These are phyloP conservation scores for Paecilomyces sp. DNA, from an alignment of 2,329 filamentous ascomycete species.

Conservation along the genomic window DNA sequence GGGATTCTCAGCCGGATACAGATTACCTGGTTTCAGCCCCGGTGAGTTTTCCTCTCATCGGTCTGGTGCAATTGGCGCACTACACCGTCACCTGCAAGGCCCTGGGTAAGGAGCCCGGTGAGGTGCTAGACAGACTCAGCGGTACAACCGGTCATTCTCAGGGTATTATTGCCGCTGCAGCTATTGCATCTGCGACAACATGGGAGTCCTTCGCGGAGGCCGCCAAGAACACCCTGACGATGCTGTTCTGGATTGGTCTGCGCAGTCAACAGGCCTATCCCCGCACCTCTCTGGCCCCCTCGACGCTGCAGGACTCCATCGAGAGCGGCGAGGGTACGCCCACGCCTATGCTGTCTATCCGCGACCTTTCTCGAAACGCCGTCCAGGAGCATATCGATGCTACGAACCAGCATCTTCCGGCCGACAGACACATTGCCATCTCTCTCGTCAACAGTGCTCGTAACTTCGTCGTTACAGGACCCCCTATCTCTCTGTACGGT, in stretches of 20 bases:
- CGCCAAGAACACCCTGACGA: conserved; percentile 72
- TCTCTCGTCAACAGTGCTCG: conserved; percentile 95
- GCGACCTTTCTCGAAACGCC: conserved; percentile 77
- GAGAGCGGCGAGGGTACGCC: conserved; percentile 93
- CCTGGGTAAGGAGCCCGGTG: conserved; percentile 80
- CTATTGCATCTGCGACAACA: conserved; percentile 79
- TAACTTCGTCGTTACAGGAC: conserved; percentile 94
- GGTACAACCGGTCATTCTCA: conserved; percentile 96
- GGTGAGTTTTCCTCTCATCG: conserved; percentile 93
- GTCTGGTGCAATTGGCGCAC: conserved; percentile 90
- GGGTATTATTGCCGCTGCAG: conserved; percentile 87
- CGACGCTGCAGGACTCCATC: conserved; percentile 82
- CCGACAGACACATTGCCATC: conserved; percentile 88
- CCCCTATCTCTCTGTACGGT: conserved; percentile 92
- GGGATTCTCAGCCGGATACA: conserved; percentile 82
- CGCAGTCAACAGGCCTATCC: conserved; percentile 97
- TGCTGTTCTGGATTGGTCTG: conserved; percentile 97
- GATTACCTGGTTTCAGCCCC: conserved; percentile 93
- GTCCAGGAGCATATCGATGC: conserved; percentile 95
- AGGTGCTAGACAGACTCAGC: conserved; percentile 73
- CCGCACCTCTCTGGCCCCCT: conserved; percentile 84
- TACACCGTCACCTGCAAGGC: conserved; percentile 92
- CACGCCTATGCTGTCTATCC: conserved; percentile 96
- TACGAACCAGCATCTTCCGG: conserved; percentile 91
- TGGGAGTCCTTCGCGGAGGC: conserved; percentile 89